Percentiles rank a stretch among this genome's conserved stretches.
These are phyloP conservation scores for Hyphopichia wangnamkhiaoensis DNA, from an alignment of 1,139 yeast genomes.

Conservation along the genomic window DNA sequence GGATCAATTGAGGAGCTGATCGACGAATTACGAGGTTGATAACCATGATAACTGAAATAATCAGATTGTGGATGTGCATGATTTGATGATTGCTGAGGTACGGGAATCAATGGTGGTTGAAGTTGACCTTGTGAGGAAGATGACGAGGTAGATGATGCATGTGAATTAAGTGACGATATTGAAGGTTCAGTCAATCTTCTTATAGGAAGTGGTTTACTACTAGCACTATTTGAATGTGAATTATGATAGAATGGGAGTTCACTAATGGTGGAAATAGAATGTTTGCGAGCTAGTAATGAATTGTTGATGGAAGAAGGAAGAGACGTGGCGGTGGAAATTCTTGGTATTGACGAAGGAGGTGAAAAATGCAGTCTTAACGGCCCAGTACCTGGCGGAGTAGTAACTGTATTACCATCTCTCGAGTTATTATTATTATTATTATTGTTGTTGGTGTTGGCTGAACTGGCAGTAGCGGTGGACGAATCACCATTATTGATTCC, in stretches of 20 bases:
- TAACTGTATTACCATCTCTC: not conserved
- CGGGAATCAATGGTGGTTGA: constrained; percentile 2
- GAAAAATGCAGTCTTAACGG: constrained; percentile 3
- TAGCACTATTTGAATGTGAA: not conserved
- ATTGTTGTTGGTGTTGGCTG: constrained; percentile 3
- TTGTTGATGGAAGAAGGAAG: constrained; percentile 8
- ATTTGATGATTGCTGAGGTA: constrained; percentile 5
- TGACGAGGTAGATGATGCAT: not conserved
- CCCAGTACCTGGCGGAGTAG: not conserved
- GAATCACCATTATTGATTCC: too few relatives aligned
- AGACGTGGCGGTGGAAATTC: constrained; percentile 9
- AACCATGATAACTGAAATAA: constrained; percentile 2
- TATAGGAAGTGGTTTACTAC: constrained; percentile 11
- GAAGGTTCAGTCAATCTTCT: constrained; percentile 21
- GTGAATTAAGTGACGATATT: constrained; percentile 5
- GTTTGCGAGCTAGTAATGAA: constrained; percentile 7
- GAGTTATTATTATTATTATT: not conserved
- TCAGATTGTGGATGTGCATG: constrained; percentile 2
- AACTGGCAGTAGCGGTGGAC: constrained; percentile 6
- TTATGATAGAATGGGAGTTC: not conserved
- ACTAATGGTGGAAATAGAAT: constrained; percentile 2
- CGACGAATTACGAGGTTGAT: constrained; percentile 5
- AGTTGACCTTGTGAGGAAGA: too few relatives aligned
- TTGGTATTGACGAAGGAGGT: constrained; percentile 11
- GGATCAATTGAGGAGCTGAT: constrained; percentile 5